phyloP scores from a whole-genome alignment of 768 basidiomycete species.

The Megacollybia marginata region DNA sequence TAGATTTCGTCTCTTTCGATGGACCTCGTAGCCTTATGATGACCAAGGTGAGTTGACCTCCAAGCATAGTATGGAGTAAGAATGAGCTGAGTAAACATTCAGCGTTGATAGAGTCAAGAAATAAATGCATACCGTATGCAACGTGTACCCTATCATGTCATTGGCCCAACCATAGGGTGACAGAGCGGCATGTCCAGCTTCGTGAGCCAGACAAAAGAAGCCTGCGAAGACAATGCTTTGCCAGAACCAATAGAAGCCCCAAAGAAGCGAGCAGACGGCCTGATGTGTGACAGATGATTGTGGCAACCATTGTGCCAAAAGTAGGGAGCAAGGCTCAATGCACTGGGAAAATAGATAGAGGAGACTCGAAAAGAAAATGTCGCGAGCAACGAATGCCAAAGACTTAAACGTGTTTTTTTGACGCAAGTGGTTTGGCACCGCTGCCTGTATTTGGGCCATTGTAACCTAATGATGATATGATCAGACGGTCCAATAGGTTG shows the following conservation, averaged over 20 bases:
- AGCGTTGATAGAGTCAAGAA: slow-evolving; percentile 4
- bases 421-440: no score
- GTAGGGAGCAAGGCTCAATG: no score
- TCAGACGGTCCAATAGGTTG: no score
- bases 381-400: no score
- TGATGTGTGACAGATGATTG: no score
- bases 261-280: slow-evolving; percentile 33
- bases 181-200: slow-evolving; percentile 47
- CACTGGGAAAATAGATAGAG: no score
- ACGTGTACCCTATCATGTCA: slow-evolving; percentile 38
- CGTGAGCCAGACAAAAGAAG: slow-evolving; percentile 55
- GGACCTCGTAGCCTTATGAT: slow-evolving; percentile 45
- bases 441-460: no score
- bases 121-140: slow-evolving; percentile 33
- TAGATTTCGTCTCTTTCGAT: slow-evolving; percentile 73
- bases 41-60: slow-evolving; percentile 55
- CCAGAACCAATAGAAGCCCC: slow-evolving; percentile 48
- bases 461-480: no score
- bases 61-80: no score
- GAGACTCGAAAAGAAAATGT: no score
- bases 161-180: slow-evolving; percentile 37
- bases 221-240: slow-evolving; percentile 54
- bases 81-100: slow-evolving; percentile 42
- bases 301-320: no score
- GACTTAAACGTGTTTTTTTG: no score